Evolutionary conservation across 805 yeast genomes (phyloP).

Genomic region (Metschnikowia cubensis): DNA sequence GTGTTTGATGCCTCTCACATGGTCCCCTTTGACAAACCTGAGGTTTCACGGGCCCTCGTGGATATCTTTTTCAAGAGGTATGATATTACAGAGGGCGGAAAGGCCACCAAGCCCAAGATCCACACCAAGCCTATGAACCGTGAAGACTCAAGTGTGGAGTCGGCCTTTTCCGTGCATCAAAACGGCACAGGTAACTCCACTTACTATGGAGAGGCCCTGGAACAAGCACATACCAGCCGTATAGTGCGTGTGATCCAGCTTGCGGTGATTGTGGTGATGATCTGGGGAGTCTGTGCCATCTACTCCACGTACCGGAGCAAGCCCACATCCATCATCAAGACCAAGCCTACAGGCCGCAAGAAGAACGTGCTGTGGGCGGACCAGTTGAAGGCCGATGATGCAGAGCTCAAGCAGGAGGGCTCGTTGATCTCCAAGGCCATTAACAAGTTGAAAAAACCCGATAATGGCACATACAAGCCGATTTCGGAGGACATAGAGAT

Average conservation of each 20-base stretch:
- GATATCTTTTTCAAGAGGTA: constrained; percentile 39
- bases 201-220: neutral
- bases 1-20: constrained; percentile 82
- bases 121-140: constrained; percentile 6
- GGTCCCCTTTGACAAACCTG: constrained; percentile 85
- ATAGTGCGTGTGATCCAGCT: constrained; percentile 40
- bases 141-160: too few relatives aligned
- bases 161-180: neutral
- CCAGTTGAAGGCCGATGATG: constrained; percentile 35
- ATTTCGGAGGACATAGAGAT: constrained; percentile 34
- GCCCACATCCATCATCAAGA: constrained; percentile 41
- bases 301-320: constrained; percentile 34
- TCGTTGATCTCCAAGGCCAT: constrained; percentile 38
- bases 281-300: constrained; percentile 40
- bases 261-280: constrained; percentile 31
- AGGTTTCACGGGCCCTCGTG: constrained; percentile 63
- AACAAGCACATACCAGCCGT: constrained; percentile 14
- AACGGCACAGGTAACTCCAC: neutral
- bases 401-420: constrained; percentile 15
- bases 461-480: constrained; percentile 28
- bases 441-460: constrained; percentile 28
- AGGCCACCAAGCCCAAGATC: constrained; percentile 15
- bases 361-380: constrained; percentile 49
- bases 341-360: constrained; percentile 31
- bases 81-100: constrained; percentile 12